Conservation (phyloP, 192 early-diverging fungal genomes). For the Coemansia sp. region DNA sequence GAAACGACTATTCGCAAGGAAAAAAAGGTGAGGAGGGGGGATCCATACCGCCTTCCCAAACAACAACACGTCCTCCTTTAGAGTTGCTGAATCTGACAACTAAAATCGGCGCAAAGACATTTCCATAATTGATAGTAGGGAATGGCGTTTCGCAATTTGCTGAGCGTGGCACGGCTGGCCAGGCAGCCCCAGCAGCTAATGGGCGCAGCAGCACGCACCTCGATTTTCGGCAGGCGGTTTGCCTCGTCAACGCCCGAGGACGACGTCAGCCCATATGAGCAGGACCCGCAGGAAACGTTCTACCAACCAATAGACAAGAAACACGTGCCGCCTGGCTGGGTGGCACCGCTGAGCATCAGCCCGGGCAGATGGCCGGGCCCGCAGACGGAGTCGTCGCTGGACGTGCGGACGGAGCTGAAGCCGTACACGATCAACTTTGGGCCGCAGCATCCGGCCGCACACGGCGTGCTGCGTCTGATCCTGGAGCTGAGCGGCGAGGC, state of each 20-base stretch:
- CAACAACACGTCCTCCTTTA: no score
- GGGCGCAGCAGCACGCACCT: neutral
- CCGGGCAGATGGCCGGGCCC: conserved; percentile 48
- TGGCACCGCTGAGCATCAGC: conserved; percentile 34
- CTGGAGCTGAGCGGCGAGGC: conserved; percentile 91
- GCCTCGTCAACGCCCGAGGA: conserved; percentile 10
- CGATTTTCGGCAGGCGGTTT: conserved; percentile 8
- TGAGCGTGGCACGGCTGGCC: conserved; percentile 16
- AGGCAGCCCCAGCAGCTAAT: conserved; percentile 1
- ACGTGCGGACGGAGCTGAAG: conserved; percentile 52
- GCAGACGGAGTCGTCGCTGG: conserved; percentile 25
- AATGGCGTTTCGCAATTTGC: conserved; percentile 43
- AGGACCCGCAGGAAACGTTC: conserved; percentile 34
- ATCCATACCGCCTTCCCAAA: no score
- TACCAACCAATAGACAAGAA: conserved; percentile 27
- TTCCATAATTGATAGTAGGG: neutral
- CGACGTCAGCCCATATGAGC: conserved; percentile 2
- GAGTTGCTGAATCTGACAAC: neutral
- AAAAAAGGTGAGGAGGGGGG: neutral
- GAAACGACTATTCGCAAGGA: neutral
- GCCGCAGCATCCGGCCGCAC: conserved; percentile 98
- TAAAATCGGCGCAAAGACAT: neutral
- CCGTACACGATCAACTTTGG: conserved; percentile 99
- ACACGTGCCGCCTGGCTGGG: conserved; percentile 41
- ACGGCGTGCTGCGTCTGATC: conserved; percentile 93